These are phyloP conservation scores for Mycena metata DNA, from an alignment of 768 basidiomycete genomes.

Conservation along the genomic window DNA sequence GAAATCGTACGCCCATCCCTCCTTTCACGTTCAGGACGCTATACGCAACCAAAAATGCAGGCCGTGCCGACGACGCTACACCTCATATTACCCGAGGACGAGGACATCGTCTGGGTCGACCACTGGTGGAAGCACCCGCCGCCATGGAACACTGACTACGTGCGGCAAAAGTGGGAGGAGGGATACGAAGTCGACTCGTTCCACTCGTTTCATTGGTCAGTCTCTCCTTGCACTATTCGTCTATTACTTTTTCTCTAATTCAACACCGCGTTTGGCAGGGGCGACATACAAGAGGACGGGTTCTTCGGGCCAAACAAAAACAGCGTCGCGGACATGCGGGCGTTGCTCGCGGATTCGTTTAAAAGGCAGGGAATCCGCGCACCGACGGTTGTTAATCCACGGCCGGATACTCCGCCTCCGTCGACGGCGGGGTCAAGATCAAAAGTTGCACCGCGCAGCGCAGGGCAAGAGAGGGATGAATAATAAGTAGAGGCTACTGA, in stretches of 20 bases:
- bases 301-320: slow-evolving; percentile 51
- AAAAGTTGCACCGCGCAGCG: no score
- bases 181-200: slow-evolving; percentile 66
- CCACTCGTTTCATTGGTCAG: slow-evolving; percentile 65
- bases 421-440: no score
- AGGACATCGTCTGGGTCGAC: slow-evolving; percentile 61
- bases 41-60: no score
- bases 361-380: slow-evolving; percentile 49
- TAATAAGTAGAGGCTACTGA: no score
- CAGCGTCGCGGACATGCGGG: slow-evolving; percentile 54
- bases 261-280: not conserved
- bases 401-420: no score
- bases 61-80: slow-evolving; percentile 62
- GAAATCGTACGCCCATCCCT: slow-evolving; percentile 49
- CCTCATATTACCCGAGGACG: slow-evolving; percentile 53
- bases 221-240: no score
- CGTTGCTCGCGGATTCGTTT: slow-evolving; percentile 55
- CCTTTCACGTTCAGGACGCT: no score
- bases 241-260: not conserved
- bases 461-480: no score
- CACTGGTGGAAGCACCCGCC: slow-evolving; percentile 67
- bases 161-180: slow-evolving; percentile 59
- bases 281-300: slow-evolving; percentile 49
- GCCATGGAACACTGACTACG: slow-evolving; percentile 61
- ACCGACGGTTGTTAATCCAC: no score